Evolutionary conservation across 805 yeast genomes (phyloP).

Genomic region (Metschnikowia picachoensis): DNA sequence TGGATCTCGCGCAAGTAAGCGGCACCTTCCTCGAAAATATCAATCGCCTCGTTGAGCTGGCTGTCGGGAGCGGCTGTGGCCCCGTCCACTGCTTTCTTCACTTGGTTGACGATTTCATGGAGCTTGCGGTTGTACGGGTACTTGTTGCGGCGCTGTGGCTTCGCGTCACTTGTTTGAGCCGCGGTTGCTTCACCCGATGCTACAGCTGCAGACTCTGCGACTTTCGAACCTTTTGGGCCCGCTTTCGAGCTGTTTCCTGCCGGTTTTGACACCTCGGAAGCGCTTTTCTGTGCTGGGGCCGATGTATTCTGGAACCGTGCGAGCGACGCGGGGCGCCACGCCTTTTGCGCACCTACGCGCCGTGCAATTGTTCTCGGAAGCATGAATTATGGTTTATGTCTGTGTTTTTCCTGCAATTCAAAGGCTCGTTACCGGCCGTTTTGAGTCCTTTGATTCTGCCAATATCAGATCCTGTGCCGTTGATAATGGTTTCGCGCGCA

Average conservation of each 20-base stretch:
- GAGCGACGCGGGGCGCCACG: slow-evolving; percentile 6
- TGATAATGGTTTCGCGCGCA: no score
- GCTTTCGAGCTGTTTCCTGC: not conserved
- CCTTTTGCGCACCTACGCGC: slow-evolving; percentile 6
- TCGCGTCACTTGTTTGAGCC: not conserved
- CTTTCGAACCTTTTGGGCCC: no score
- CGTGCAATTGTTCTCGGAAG: slow-evolving; percentile 14
- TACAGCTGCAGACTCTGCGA: no score
- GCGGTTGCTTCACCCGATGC: not conserved
- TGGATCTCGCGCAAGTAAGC: slow-evolving; percentile 37
- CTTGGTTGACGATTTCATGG: slow-evolving; percentile 33
- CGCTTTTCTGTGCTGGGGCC: not conserved
- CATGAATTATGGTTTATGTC: slow-evolving; percentile 1
- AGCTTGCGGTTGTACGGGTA: slow-evolving; percentile 25
- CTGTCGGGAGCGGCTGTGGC: slow-evolving; percentile 2
- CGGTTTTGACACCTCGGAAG: not conserved
- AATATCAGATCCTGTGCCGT: no score
- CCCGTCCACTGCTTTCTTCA: slow-evolving; percentile 23
- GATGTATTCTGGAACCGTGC: slow-evolving; percentile 10
- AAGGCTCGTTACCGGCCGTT: not conserved
- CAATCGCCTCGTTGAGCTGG: slow-evolving; percentile 28
- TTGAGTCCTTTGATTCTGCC: no score
- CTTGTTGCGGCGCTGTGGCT: slow-evolving; percentile 1
- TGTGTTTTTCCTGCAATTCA: not conserved
- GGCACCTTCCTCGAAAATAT: slow-evolving; percentile 40